Percentiles rank a stretch among this genome's conserved stretches.
Conservation (phyloP, 1,139 yeast species). For the Pichia sp. region DNA sequence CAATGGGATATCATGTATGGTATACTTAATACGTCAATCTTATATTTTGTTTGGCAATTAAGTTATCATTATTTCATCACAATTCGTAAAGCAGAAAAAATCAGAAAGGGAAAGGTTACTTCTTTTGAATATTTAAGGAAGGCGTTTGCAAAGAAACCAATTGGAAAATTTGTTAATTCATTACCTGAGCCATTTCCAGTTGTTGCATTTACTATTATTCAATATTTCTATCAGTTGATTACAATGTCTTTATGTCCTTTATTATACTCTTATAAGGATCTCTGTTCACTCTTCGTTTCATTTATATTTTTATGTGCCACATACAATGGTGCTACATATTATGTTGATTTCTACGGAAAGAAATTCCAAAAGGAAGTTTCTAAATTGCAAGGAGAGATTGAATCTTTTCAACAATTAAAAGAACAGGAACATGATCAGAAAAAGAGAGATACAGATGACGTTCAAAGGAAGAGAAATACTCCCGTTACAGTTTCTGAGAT, state of each 20-base stretch:
- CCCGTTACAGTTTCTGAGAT: conserved; percentile 7
- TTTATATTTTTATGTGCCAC: conserved; percentile 76
- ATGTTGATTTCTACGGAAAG: conserved; percentile 87
- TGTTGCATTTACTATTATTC: conserved; percentile 80
- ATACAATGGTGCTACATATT: conserved; percentile 93
- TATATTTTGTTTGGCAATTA: conserved; percentile 90
- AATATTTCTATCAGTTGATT: conserved; percentile 81
- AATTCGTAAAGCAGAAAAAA: conserved; percentile 71
- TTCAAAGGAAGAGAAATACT: background rate
- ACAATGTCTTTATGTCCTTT: conserved; percentile 90
- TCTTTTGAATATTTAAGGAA: conserved; percentile 83
- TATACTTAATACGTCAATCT: conserved; percentile 74
- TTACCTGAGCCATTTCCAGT: conserved; percentile 86
- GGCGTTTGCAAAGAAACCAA: conserved; percentile 57
- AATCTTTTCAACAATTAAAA: conserved; percentile 41
- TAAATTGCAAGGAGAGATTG: conserved; percentile 67
- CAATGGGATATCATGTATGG: conserved; percentile 75
- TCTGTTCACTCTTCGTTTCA: conserved; percentile 68
- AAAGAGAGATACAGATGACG: background rate
- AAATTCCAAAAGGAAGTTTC: conserved; percentile 81
- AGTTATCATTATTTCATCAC: conserved; percentile 91
- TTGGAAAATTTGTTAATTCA: conserved; percentile 80
- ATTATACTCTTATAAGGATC: conserved; percentile 69
- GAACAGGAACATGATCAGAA: conserved; percentile 2
- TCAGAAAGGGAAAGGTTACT: conserved; percentile 82